A percentile compares a stretch with the other conserved stretches of the same genome.
These are phyloP conservation scores for Posidonia australis DNA, from an alignment of 106 monocot species.

Conservation along the genomic window DNA sequence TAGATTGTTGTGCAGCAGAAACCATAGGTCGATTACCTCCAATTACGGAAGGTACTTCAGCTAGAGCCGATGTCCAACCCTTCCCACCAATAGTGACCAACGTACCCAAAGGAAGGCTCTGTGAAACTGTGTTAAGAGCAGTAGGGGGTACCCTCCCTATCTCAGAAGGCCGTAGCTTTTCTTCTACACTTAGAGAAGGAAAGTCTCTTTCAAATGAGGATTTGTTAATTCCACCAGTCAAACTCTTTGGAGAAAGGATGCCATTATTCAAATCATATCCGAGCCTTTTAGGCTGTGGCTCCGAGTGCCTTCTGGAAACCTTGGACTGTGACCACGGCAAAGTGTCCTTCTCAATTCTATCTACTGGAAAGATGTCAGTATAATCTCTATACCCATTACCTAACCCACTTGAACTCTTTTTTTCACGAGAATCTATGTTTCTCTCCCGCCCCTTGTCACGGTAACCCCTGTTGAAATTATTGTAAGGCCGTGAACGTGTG, in stretches of 20 bases:
- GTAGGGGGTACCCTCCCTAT: constrained; percentile 27
- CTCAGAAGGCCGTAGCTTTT: constrained; percentile 33
- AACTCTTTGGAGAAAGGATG: constrained; percentile 9
- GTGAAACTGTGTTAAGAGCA: constrained; percentile 23
- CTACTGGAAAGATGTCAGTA: constrained; percentile 14
- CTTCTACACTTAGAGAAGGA: constrained; percentile 61
- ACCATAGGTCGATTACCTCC: constrained; percentile 14
- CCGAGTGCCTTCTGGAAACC: constrained; percentile 24
- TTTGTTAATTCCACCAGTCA: constrained; percentile 15
- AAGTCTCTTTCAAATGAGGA: constrained; percentile 67
- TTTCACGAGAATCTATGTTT: constrained; percentile 36
- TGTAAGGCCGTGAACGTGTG: constrained; percentile 11
- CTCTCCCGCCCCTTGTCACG: constrained; percentile 43
- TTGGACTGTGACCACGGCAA: constrained; percentile 37
- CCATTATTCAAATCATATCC: constrained; percentile 8
- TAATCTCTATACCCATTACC: constrained; percentile 38
- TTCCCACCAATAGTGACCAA: constrained; percentile 30
- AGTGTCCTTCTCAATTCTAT: constrained; percentile 36
- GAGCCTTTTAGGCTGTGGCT: constrained; percentile 22
- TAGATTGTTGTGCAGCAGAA: constrained; percentile 16
- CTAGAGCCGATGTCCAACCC: constrained; percentile 61
- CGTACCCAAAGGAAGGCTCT: constrained; percentile 30
- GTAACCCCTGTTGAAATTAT: constrained; percentile 12
- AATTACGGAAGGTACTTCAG: constrained; percentile 35
- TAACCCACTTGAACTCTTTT: constrained; percentile 24